Evolutionary conservation across 176 grass and related monocot genomes (phyloP), one percentile per base, ranked within the genome.

Genomic region (Bothriochloa decipiens): DNA sequence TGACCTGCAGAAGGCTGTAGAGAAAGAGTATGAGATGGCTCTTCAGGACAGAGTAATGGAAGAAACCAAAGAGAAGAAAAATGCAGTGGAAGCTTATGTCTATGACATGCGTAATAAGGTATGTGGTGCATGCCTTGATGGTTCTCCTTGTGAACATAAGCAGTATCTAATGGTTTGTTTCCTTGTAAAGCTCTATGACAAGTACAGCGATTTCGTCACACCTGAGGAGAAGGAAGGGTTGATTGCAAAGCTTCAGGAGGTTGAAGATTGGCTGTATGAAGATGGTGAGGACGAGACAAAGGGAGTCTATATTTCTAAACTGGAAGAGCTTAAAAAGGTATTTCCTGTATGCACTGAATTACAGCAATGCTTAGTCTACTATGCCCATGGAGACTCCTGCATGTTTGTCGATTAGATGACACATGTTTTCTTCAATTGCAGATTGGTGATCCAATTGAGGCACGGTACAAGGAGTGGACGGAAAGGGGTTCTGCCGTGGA

Each of bases 101-200:
- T 99, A 99, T 86, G 97, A 99, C 75, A 99, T 94, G 86, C 91
- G 93, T 37, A 99, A 99, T 72, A 99, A 99, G 89, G 97, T 96
- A 72, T 72, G 20, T 72, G 77, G 61, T 70, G 11, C 35, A 29
- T 37, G 8, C 69, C 14, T 37, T 66, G 17, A 28, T 64, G 25
- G 20, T 81, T 81, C 50, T 57, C 32, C 11, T 72, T 13, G 6
- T 81, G 55, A 33, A 29, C 37, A 63, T 26, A n/a, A 65, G 18
- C 7, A 26, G 81, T 72, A 66, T 53, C 42, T 93, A 72, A 93
- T 78, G 9, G 49, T 43, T 29, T 82, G 37, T 39, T 65, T n/a
- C 75, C 47, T 60, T 96, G 7, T 86, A 49, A 86, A 99, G 97
- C 81, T 99, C 42, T 80, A 88, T 7, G 93, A 96, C 68, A 92